These are phyloP conservation scores for Ogataea degrootiae DNA, from an alignment of 805 yeast species.

Conservation along the genomic window DNA sequence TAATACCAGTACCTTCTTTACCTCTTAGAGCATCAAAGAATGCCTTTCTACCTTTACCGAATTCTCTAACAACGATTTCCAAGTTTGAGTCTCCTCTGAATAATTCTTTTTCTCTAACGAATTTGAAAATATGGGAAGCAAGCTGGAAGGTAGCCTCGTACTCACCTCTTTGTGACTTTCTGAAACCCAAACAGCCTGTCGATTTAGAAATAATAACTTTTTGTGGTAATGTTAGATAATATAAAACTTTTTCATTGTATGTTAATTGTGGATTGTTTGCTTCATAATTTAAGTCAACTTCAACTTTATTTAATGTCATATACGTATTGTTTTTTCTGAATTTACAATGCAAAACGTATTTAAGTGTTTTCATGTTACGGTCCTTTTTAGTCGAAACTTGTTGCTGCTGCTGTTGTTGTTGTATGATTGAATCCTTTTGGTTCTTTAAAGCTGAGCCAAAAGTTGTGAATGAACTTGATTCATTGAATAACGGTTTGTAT, in stretches of 20 bases:
- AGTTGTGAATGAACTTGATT: conserved; percentile 11
- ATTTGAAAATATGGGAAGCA: conserved; percentile 63
- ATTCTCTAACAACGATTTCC: conserved; percentile 74
- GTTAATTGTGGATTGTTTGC: conserved; percentile 50
- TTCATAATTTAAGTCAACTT: conserved; percentile 57
- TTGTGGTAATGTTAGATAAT: conserved; percentile 76
- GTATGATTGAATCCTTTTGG: conserved; percentile 9
- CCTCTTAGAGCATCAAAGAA: conserved; percentile 81
- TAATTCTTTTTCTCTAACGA: conserved; percentile 52
- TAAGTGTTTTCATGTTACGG: conserved; percentile 34
- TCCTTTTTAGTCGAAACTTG: conserved; percentile 8
- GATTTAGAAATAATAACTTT: conserved; percentile 62
- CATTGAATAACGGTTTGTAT: background rate
- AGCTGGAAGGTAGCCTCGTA: conserved; percentile 92
- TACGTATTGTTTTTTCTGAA: conserved; percentile 83
- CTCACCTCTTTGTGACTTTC: conserved; percentile 85
- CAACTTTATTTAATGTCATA: conserved; percentile 66
- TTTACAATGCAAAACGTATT: conserved; percentile 69
- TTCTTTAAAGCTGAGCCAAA: conserved; percentile 24
- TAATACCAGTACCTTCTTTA: conserved; percentile 73
- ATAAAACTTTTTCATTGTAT: conserved; percentile 67
- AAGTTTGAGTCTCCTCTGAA: conserved; percentile 43
- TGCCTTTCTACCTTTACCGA: conserved; percentile 87
- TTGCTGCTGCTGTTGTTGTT: conserved; percentile 2
- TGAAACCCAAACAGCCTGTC: conserved; percentile 86